Base-by-base conservation (phyloP, 495 filamentous ascomycete species). In the Penicillium alfredii region DNA sequence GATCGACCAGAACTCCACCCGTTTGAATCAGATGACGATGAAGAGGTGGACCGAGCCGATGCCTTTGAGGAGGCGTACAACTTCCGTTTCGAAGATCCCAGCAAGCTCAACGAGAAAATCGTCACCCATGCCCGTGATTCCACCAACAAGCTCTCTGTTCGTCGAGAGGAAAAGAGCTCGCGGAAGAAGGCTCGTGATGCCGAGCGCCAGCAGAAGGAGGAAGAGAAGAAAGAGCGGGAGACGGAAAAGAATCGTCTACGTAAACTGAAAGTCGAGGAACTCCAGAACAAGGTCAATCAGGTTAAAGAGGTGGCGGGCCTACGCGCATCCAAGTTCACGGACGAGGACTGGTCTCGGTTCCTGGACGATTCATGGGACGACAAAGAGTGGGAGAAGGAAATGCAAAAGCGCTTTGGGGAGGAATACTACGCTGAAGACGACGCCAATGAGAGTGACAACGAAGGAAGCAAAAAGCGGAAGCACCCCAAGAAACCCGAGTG, bases 21-120 rank as follows among this genome's bases (percentile, higher is more conserved):
- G 6, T 82, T 98, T 35, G 88, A 96, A 40, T 93, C 87, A 0
- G 92, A 98, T 46, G 92, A 96, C 35, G 85, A 84, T 13, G 85
- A 90, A 33, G 83, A 88, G 18, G 82, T 88, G 31, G 69, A 77
- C 9, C 73, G 79, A 16, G 89, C 90, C 21, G 92, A 98, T 16
- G 76, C 76, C 17, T 88, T 88, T 46, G 92, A 98, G 57, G 74
- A 82, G 35, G 89, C 88, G n/a, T 98, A 93, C 66, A 98, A 98
- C 60, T 68, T 95, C 60, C 84, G 92, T 15, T 98, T 98, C 50
- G 92, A 98, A 52, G 84, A 98, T 49, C 88, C 92, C 1, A 72
- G 71, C 47, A 82, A 80, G 44, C 74, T 82, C 42, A 94, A 95
- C 46, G 86, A 94, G 51, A 77, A 82, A 33, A 57, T 96, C 2